Percentiles rank a stretch among this genome's conserved stretches.
These are phyloP conservation scores for Ustulina deusta DNA, from an alignment of 2,329 filamentous ascomycete species.

Conservation along the genomic window DNA sequence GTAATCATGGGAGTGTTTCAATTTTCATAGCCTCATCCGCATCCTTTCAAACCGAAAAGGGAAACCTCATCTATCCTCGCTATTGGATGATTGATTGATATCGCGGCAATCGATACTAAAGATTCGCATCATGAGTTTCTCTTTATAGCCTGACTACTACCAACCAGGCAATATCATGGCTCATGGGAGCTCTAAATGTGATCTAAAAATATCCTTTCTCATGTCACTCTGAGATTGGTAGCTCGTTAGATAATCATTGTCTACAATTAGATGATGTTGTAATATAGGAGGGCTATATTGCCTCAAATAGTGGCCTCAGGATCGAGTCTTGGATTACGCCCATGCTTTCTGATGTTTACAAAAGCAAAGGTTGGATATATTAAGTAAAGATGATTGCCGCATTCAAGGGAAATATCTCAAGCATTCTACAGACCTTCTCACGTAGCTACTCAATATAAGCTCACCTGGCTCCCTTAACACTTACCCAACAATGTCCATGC, in stretches of 20 bases:
- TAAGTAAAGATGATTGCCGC: neutral
- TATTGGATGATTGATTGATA: too few relatives aligned
- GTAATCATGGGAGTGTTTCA: neutral
- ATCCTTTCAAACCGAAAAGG: neutral
- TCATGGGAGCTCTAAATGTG: too few relatives aligned
- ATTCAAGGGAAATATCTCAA: neutral
- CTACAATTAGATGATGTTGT: neutral
- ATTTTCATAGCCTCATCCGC: neutral
- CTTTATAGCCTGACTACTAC: too few relatives aligned
- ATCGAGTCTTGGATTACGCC: neutral
- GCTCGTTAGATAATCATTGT: too few relatives aligned
- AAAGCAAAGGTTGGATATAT: neutral
- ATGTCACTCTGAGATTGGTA: too few relatives aligned
- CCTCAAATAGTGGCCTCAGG: neutral
- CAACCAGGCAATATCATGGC: too few relatives aligned
- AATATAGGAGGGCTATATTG: neutral
- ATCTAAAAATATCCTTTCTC: too few relatives aligned
- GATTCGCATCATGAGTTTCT: too few relatives aligned
- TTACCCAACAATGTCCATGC: neutral
- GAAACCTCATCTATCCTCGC: too few relatives aligned
- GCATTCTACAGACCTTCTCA: neutral
- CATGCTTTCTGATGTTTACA: too few relatives aligned
- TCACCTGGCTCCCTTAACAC: neutral
- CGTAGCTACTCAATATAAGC: neutral
- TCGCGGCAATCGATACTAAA: too few relatives aligned